Base-by-base conservation (phyloP, 345 rosid species). In the Ceriops tagal region DNA sequence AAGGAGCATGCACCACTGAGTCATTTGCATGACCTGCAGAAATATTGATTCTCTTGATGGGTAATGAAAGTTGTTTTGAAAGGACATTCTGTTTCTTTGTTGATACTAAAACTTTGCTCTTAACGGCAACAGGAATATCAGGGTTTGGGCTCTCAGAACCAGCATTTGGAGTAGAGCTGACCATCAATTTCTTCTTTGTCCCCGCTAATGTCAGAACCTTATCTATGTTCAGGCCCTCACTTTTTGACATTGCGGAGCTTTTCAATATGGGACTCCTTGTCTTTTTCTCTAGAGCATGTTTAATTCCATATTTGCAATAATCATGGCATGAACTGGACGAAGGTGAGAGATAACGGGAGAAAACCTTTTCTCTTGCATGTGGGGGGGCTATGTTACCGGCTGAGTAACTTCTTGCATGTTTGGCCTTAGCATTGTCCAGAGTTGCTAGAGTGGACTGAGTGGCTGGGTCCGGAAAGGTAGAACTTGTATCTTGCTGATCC, bases 361-460 rank as follows among this genome's bases (percentile, higher is more conserved):
- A 69, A 64, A 77, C 72, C 66, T 63, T 67, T 3, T 58, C 76
- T 22, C 49, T 63, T 52, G 64, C 28, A 66, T 71, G 72, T 58
- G 80, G 79, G 72, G 66, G 31, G 22, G 68, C 71, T 21, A 83
- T 62, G 18, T 64, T 72, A 60, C 89, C 92, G 15, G 84, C 85
- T 15, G 90, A 82, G 16, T 72, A 34, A 19, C 93, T 79, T 79
- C 87, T 81, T 24, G 5, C 26, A 35, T 70, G 71, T 67, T 68
- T 67, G 30, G 80, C 74, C 63, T 70, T 66, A 58, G 27, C 39
- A 53, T 65, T 34, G 62, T 62, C 76, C 0, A 28, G 57, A 34
- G 58, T 74, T 11, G 31, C 66, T 7, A 65, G 59, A 67, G 32
- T 57, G 51, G 58, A 31, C 22, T 57, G 30, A 37, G 13, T 24